Conservation (phyloP, 1,284 basidiomycete species). For the Paramarasmius palmivorus region DNA sequence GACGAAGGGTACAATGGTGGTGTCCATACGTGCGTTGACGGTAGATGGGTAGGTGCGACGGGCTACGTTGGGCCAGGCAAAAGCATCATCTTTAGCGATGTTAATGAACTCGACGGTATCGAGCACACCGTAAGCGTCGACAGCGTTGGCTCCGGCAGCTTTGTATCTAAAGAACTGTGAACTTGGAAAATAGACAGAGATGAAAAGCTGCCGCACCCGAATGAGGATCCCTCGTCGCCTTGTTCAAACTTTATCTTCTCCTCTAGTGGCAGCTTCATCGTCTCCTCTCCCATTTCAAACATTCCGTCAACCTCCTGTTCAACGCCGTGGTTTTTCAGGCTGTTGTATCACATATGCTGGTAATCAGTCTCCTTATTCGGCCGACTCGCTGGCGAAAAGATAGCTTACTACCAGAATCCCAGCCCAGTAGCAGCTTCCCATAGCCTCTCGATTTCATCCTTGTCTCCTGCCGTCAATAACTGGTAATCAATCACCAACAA, state of each 20-base stretch:
- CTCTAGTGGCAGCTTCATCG: constrained; percentile 44
- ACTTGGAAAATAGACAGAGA: background rate
- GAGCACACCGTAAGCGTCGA: constrained; percentile 56
- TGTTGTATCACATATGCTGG: no score
- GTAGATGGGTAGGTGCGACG: constrained; percentile 57
- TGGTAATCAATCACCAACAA: constrained; percentile 39
- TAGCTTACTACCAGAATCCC: constrained; percentile 42
- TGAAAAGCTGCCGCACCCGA: constrained; percentile 34
- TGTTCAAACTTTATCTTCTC: constrained; percentile 54
- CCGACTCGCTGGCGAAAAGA: background rate
- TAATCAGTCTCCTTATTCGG: no score
- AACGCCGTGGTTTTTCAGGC: constrained; percentile 46
- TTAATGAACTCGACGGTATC: constrained; percentile 71
- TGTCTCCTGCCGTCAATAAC: constrained; percentile 29
- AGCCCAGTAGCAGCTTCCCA: constrained; percentile 36
- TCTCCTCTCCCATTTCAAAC: constrained; percentile 49
- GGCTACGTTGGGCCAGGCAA: constrained; percentile 52
- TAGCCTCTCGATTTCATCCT: constrained; percentile 31
- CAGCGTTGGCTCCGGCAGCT: constrained; percentile 59
- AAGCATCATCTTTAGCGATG: constrained; percentile 63
- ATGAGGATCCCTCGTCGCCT: constrained; percentile 47
- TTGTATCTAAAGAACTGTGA: constrained; percentile 52
- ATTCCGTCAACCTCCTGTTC: constrained; percentile 42
- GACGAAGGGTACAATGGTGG: constrained; percentile 54
- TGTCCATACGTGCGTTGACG: constrained; percentile 50